A percentile compares a stretch with the other conserved stretches of the same genome.
Conservation (phyloP, 2,329 filamentous ascomycete genomes). For the Trichoderma koningiopsis region DNA sequence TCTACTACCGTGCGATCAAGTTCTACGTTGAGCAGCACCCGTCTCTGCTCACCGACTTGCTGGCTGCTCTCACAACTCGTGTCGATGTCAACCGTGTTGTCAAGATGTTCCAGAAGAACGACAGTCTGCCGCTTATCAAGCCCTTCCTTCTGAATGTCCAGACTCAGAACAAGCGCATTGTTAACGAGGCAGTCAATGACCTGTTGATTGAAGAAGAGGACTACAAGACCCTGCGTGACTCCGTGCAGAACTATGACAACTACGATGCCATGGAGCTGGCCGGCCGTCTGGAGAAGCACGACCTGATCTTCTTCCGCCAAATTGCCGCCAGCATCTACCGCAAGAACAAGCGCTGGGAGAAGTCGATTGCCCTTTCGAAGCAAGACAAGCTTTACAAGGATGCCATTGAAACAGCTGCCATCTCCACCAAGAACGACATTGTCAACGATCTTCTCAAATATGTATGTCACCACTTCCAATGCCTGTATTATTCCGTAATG, state of each 20-base stretch:
- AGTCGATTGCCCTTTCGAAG: slow-evolving; percentile 95
- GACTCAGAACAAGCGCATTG: slow-evolving; percentile 93
- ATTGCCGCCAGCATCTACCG: slow-evolving; percentile 98
- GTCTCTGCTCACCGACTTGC: slow-evolving; percentile 89
- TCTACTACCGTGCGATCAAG: slow-evolving; percentile 96
- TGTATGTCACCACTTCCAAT: slow-evolving; percentile 62
- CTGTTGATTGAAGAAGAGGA: slow-evolving; percentile 98
- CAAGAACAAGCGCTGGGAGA: slow-evolving; percentile 99
- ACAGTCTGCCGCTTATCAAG: slow-evolving; percentile 98
- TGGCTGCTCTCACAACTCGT: slow-evolving; percentile 86
- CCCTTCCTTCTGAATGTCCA: slow-evolving; percentile 97
- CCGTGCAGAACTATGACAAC: slow-evolving; percentile 98
- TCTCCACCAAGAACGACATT: slow-evolving; percentile 86
- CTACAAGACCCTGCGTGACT: slow-evolving; percentile 97
- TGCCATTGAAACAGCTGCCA: slow-evolving; percentile 94
- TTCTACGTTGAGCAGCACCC: slow-evolving; percentile 98
- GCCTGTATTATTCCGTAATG: neutral
- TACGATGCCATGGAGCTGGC: slow-evolving; percentile 95
- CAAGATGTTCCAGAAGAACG: slow-evolving; percentile 97
- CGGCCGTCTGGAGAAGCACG: slow-evolving; percentile 91
- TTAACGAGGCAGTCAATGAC: slow-evolving; percentile 98
- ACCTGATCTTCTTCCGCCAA: slow-evolving; percentile 98
- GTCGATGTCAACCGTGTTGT: slow-evolving; percentile 99
- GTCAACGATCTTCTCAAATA: slow-evolving; percentile 96
- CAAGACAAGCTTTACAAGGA: slow-evolving; percentile 99